These are phyloP conservation scores for Saposhnikovia divaricata DNA, from an alignment of 129 eudicot genomes.

Conservation along the genomic window DNA sequence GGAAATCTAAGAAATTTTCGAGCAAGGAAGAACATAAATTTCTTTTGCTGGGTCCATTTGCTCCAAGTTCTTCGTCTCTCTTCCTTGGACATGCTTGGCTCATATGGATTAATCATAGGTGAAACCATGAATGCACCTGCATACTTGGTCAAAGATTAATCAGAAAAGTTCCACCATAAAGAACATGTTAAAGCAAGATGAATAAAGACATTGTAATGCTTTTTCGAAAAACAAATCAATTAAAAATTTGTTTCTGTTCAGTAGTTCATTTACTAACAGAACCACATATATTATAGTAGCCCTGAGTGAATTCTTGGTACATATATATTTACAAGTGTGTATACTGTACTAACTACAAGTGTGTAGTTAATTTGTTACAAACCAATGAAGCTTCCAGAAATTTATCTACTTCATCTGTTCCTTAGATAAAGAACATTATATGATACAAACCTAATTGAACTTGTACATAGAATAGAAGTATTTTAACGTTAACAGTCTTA, in stretches of 20 bases:
- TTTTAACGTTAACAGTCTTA: constrained; percentile 20
- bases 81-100: constrained; percentile 66
- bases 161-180: not conserved
- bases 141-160: constrained; percentile 13
- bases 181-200: not conserved
- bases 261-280: not conserved
- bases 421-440: not conserved
- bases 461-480: not conserved
- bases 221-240: not conserved
- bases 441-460: not conserved
- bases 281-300: not conserved
- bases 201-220: not conserved
- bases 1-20: constrained; percentile 63
- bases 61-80: constrained; percentile 67
- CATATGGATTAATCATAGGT: constrained; percentile 84
- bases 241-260: not conserved
- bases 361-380: not conserved
- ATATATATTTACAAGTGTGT: not conserved
- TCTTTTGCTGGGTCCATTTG: constrained; percentile 55
- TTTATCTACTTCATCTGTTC: not conserved
- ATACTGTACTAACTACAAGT: no score
- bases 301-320: not conserved
- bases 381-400: not conserved
- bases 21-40: constrained; percentile 55
- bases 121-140: constrained; percentile 86